phyloP scores from a whole-genome alignment of 2,329 filamentous ascomycete genomes.

The Colletotrichum noveboracense region DNA sequence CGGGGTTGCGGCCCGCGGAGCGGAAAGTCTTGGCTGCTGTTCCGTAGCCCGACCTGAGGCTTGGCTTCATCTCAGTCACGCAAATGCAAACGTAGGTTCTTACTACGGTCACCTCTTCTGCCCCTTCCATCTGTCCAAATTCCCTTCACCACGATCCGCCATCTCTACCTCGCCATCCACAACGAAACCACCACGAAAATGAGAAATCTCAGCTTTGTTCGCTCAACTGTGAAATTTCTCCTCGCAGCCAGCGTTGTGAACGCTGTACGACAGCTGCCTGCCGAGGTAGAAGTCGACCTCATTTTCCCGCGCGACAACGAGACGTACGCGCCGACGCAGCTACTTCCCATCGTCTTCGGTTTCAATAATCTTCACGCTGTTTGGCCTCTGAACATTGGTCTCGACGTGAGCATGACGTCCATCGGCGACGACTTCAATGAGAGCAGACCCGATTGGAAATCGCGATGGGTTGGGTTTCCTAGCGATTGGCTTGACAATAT shows the following conservation, averaged over 20 bases:
- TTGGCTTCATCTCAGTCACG: background rate
- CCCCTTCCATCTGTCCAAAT: background rate
- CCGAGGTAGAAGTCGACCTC: slow-evolving; percentile 21
- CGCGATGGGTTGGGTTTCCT: background rate
- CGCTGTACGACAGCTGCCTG: background rate
- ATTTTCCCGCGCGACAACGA: slow-evolving; percentile 31
- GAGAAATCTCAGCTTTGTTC: background rate
- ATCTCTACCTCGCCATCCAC: background rate
- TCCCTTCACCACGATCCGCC: background rate
- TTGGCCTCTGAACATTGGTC: background rate
- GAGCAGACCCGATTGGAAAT: background rate
- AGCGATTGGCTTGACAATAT: background rate
- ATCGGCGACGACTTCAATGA: background rate
- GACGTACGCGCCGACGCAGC: slow-evolving; percentile 25
- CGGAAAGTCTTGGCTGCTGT: background rate
- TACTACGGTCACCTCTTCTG: background rate
- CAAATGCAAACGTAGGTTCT: background rate
- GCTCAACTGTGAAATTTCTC: background rate
- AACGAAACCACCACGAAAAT: background rate
- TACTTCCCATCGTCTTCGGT: slow-evolving; percentile 29
- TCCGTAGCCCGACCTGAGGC: background rate
- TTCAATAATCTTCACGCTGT: slow-evolving; percentile 24
- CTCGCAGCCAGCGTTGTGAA: background rate
- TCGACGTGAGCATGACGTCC: background rate
- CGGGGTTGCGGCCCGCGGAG: background rate